phyloP scores from a whole-genome alignment of 139 green algal species.

The Edaphochlamys debaryana region DNA sequence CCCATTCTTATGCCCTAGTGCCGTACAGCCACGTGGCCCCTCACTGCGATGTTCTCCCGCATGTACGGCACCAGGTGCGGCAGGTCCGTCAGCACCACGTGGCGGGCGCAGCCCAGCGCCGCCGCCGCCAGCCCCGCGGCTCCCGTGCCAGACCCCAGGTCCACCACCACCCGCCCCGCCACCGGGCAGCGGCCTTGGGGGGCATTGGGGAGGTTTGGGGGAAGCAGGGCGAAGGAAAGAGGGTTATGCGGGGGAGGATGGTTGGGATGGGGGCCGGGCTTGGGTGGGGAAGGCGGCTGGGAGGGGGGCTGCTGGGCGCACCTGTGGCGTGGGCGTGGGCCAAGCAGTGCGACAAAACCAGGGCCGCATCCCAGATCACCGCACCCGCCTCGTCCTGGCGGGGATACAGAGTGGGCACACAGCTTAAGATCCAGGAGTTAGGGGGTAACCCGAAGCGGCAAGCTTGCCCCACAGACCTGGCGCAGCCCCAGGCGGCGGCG shows the following conservation, averaged over 20 bases:
- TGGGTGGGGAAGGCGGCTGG: no score
- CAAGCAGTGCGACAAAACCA: conserved; percentile 29
- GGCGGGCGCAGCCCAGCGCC: not conserved
- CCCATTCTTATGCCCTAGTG: no score
- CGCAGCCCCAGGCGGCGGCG: no score
- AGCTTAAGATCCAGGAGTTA: no score
- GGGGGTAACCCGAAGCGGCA: no score
- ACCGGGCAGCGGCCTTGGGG: not conserved
- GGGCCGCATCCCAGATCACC: conserved; percentile 27
- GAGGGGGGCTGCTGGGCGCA: no score
- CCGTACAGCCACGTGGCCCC: not conserved
- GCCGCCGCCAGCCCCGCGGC: conserved; percentile 25
- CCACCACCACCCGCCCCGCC: not conserved
- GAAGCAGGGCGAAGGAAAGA: not conserved
- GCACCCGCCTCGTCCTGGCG: conserved; percentile 23
- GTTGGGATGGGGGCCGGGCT: no score
- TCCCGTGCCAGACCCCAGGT: conserved; percentile 19
- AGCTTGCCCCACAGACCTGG: no score
- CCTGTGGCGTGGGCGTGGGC: not conserved
- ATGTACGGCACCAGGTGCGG: conserved; percentile 34
- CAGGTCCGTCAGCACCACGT: conserved; percentile 17
- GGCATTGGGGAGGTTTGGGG: no score
- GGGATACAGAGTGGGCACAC: no score
- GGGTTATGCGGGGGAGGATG: not conserved
- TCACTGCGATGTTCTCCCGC: conserved; percentile 16